Base-by-base conservation (phyloP, 2,329 filamentous ascomycete genomes). In the Didymella arachidicola region DNA sequence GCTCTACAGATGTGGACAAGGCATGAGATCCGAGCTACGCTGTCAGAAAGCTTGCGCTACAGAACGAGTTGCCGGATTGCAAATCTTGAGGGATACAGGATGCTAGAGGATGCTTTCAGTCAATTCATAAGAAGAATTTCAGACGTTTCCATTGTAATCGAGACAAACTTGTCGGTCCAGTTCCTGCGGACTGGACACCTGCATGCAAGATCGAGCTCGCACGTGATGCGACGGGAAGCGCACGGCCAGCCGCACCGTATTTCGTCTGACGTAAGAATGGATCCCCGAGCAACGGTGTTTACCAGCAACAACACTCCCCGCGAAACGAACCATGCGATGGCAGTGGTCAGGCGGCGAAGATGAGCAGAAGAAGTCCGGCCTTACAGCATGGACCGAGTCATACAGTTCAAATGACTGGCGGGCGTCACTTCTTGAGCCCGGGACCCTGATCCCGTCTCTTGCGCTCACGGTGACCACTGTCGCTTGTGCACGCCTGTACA, bases 401-500 rank as follows among this genome's bases (percentile, higher is more conserved):
- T 70, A 69, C 63, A 79, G 68, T 69, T 76, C 77, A 52, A 59
- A 61, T 38, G 64, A 70, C 72, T 87, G 85, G 84, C 69, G 80
- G 34, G 85, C 79, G 29, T 82, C 84, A 59, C 84, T 84, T 72
- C 81, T 78, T 50, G 82, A 85, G 62, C 84, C 84, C 7, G 78
- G 79, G 63, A 85, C 81, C 60, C 79, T 86, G 75, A 76, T 85
- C 47, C 81, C 82, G 25, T 84, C 85, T 2, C 66, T 84, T 30
- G 73, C 86, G 25, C 81, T 86, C 42, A 86, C 86, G 26, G 80
- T 80, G 14, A 81, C 84, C 2, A 83, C 86, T 1, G 75, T 89
- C 30, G 78, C 80, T 19, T 79, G 81, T 26, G 70, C 87, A 46
- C 82, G 82, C 55, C 71, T 93, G 45, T 93, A 93, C 78, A 86